Conservation (phyloP, 257 asterid genomes). For the Salvia hispanica region DNA sequence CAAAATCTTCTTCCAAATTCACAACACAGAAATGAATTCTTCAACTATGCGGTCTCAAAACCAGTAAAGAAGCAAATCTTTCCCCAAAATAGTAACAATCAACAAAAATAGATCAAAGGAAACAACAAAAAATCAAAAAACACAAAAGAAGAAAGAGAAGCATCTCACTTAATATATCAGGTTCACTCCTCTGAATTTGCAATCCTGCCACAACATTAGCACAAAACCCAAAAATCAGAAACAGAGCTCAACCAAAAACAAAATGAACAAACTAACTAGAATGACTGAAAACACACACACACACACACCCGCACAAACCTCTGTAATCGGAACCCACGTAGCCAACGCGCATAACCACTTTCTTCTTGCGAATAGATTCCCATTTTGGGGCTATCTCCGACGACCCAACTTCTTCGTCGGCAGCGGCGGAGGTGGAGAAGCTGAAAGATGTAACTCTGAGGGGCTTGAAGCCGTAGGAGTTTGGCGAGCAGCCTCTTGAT, state of each 20-base stretch:
- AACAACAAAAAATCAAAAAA: neutral
- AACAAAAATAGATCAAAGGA: neutral
- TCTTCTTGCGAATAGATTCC: slow-evolving; percentile 85
- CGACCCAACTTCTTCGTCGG: slow-evolving; percentile 25
- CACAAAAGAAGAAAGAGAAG: neutral
- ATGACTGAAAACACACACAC: neutral
- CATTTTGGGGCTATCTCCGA: slow-evolving; percentile 46
- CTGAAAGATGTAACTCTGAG: slow-evolving; percentile 29
- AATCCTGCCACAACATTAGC: slow-evolving; percentile 54
- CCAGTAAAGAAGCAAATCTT: neutral
- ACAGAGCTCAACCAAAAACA: neutral
- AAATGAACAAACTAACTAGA: neutral
- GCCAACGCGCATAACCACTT: slow-evolving; percentile 97
- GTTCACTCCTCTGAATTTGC: slow-evolving; percentile 84
- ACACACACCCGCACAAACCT: slow-evolving; percentile 41
- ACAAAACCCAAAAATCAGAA: neutral
- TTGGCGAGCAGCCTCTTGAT: slow-evolving; percentile 24
- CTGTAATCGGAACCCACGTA: slow-evolving; percentile 87
- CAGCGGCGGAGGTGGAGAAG: slow-evolving; percentile 38
- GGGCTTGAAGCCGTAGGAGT: slow-evolving; percentile 29
- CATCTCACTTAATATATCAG: slow-evolving; percentile 59
- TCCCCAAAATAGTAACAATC: neutral
- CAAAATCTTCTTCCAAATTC: slow-evolving; percentile 11
- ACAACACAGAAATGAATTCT: slow-evolving; percentile 6
- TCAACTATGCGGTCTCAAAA: neutral